Percentiles rank a stretch among this genome's conserved stretches.
phyloP scores from a whole-genome alignment of 1,139 yeast genomes.

The Nakaseomyces delphensis region DNA sequence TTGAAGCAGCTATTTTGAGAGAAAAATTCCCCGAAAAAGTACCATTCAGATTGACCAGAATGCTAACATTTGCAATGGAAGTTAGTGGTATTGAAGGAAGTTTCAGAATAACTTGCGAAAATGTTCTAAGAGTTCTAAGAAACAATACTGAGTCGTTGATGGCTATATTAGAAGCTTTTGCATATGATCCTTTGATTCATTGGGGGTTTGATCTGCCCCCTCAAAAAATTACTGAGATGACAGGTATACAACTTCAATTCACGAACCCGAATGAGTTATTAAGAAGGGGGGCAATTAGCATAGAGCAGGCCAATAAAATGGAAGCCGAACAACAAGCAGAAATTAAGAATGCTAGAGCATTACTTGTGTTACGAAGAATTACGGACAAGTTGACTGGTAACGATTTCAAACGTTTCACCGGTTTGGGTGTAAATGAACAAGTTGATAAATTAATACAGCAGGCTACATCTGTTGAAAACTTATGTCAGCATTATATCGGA shows the following conservation, averaged over 20 bases:
- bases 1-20: constrained; percentile 92
- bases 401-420: constrained; percentile 67
- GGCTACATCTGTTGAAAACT: constrained; percentile 91
- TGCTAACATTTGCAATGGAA: constrained; percentile 98
- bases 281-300: constrained; percentile 67
- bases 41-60: constrained; percentile 94
- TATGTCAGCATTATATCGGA: constrained; percentile 95
- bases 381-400: constrained; percentile 91
- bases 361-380: constrained; percentile 79
- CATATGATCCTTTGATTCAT: constrained; percentile 94
- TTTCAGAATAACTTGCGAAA: constrained; percentile 91
- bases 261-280: constrained; percentile 58
- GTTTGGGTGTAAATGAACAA: constrained; percentile 76
- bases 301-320: constrained; percentile 61
- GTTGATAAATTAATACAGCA: constrained; percentile 92
- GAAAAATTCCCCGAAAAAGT: constrained; percentile 98
- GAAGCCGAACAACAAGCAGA: constrained; percentile 73
- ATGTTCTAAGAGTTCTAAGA: constrained; percentile 89
- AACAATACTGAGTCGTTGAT: constrained; percentile 91
- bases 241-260: constrained; percentile 62
- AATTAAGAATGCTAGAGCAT: constrained; percentile 83
- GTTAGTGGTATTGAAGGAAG: constrained; percentile 98
- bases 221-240: constrained; percentile 63
- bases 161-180: constrained; percentile 98
- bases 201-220: constrained; percentile 98